Base-by-base conservation (phyloP, 2,329 filamentous ascomycete genomes). In the Phaeomoniella chlamydospora region DNA sequence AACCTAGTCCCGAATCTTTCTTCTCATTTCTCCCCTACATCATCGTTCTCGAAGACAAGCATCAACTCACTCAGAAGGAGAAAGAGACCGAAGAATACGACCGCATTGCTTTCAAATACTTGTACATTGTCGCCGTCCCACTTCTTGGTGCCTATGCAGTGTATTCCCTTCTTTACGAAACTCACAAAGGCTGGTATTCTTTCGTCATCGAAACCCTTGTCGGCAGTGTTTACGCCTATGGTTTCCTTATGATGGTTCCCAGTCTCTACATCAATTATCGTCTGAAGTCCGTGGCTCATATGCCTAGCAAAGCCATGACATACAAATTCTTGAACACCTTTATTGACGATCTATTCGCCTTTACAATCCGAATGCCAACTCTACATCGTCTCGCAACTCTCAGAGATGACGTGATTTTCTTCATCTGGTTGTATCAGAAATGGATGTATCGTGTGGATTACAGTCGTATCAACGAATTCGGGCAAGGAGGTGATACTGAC, bases 311-410 rank as follows among this genome's bases (percentile, higher is more conserved):
- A 63, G 86, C 90, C 33, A 90, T 98, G 85, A 88, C 79, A 57
- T 94, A 94, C 72, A 94, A 96, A 64, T 94, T 94, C 62, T 66
- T 96, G 45, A 94, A 96, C 65, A 96, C 90, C 4, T 98, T 98
- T 57, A 96, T 98, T 56, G 90, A 98, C 59, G 90, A 98, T 54
- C 68, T 98, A 18, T 98, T 98, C 53, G 90, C 90, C 2, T 98
- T 96, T 52, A 98, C 90, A 29, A 94, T 98, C 66, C 96, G 96
- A 65, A 98, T 98, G 90, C 90, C 90, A 1, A 75, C 87, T 43
- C 68, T 98, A 35, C 90, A 98, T 59, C 76, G 90, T 12, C 67
- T 98, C 35, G 86, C 90, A 1, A 96, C 90, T 0, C 71, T 98
- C 43, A 72, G 90, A 41, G 90, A 98, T 55, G 90, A 98, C 52